Evolutionary conservation across 441 rosid genomes (phyloP).

Genomic region (Aleurites moluccanus): DNA sequence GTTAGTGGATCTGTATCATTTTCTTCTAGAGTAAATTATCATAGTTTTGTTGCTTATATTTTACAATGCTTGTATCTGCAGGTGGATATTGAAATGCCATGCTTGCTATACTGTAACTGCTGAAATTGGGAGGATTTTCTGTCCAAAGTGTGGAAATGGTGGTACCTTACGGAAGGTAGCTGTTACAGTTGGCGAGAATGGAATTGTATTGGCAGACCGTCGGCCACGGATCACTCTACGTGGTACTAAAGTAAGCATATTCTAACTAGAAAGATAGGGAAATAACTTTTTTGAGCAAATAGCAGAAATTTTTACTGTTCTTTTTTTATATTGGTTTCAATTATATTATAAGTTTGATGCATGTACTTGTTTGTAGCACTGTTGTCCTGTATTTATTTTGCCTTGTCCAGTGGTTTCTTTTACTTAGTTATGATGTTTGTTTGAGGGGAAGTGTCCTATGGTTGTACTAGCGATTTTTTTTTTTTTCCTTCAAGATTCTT

Average conservation of each 20-base stretch:
- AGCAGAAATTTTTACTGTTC: neutral
- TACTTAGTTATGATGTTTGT: neutral
- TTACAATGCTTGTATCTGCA: slow-evolving; percentile 32
- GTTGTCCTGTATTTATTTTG: neutral
- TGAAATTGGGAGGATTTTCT: slow-evolving; percentile 78
- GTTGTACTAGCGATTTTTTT: neutral
- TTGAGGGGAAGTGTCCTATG: neutral
- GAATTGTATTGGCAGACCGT: slow-evolving; percentile 59
- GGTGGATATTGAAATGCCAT: slow-evolving; percentile 94
- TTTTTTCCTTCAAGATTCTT: neutral
- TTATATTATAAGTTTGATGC: neutral
- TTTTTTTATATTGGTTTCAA: neutral
- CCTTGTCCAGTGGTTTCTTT: neutral
- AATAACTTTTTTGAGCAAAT: neutral
- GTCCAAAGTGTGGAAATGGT: slow-evolving; percentile 96
- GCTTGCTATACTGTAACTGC: slow-evolving; percentile 90
- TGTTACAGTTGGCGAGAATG: slow-evolving; percentile 81
- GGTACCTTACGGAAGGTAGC: slow-evolving; percentile 89
- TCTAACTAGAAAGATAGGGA: neutral
- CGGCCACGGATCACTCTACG: slow-evolving; percentile 66
- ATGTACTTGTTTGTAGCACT: neutral
- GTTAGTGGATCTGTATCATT: neutral
- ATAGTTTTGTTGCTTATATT: slow-evolving; percentile 3
- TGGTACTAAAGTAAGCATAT: slow-evolving; percentile 74
- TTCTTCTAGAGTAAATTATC: neutral